A percentile compares a stretch with the other conserved stretches of the same genome.
phyloP scores from a whole-genome alignment of 148 eudicot genomes.

The Silene uniflora region DNA sequence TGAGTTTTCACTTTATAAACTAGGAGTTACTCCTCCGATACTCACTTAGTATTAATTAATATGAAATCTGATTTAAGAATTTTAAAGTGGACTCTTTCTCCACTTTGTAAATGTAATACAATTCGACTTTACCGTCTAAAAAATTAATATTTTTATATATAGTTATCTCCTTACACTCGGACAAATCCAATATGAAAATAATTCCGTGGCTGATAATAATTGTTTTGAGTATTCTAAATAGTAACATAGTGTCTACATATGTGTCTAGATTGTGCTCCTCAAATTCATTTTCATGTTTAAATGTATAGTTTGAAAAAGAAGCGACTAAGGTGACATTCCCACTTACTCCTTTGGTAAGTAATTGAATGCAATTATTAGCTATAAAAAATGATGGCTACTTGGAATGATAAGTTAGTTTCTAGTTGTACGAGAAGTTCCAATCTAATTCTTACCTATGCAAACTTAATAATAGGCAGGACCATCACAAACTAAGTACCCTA shows the following conservation, averaged over 20 bases:
- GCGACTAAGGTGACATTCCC: neutral
- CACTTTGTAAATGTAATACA: no score
- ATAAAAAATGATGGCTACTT: slow-evolving; percentile 4
- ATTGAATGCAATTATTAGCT: neutral
- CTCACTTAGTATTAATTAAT: no score
- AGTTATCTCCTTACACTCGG: no score
- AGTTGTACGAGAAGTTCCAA: neutral
- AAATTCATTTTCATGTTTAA: neutral
- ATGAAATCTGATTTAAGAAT: no score
- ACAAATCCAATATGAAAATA: no score
- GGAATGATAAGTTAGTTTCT: slow-evolving; percentile 7
- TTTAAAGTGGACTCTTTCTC: no score
- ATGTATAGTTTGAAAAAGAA: neutral
- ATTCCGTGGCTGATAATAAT: neutral
- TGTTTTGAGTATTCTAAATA: no score
- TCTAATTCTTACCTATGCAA: neutral
- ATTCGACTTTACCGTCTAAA: no score
- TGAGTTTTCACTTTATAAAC: no score
- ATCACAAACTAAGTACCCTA: neutral
- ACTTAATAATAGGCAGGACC: no score
- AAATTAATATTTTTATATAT: no score
- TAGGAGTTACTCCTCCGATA: no score
- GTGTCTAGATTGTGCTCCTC: neutral
- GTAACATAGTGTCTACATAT: neutral
- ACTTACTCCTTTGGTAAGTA: slow-evolving; percentile 1